These are phyloP conservation scores for Dryas alaskensis DNA, from an alignment of 306 rosid genomes.

Conservation along the genomic window DNA sequence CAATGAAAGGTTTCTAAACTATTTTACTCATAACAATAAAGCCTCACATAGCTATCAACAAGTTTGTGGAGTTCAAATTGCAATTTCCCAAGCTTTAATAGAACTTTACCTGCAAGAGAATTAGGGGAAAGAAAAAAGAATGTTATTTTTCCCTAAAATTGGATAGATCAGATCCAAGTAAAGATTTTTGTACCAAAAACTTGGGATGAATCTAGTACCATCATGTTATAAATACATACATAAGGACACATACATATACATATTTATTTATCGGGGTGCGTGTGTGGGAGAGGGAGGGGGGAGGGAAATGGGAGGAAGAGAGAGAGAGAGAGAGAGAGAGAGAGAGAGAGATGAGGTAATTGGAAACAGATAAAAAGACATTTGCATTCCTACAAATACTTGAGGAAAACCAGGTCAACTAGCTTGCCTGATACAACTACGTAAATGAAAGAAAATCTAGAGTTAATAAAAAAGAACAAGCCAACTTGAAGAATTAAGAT, in stretches of 20 bases:
- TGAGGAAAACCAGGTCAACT: not conserved
- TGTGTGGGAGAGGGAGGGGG: not conserved
- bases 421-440: not conserved
- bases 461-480: not conserved
- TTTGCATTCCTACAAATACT: not conserved
- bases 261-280: too few relatives aligned
- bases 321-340: not conserved
- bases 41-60: slow-evolving; percentile 75
- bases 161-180: slow-evolving; percentile 5
- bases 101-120: slow-evolving; percentile 63
- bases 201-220: not conserved
- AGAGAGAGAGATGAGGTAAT: not conserved
- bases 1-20: slow-evolving; percentile 2
- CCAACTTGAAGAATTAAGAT: not conserved
- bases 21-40: not conserved
- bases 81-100: slow-evolving; percentile 72
- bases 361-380: not conserved
- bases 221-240: too few relatives aligned
- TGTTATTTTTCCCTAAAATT: not conserved
- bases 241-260: too few relatives aligned
- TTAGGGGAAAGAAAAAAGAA: not conserved
- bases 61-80: slow-evolving; percentile 82
- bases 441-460: not conserved
- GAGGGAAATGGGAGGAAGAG: not conserved
- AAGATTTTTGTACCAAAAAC: not conserved